Evolutionary conservation across 2,329 filamentous ascomycete genomes (phyloP).

Genomic region (Penicillium sp.): DNA sequence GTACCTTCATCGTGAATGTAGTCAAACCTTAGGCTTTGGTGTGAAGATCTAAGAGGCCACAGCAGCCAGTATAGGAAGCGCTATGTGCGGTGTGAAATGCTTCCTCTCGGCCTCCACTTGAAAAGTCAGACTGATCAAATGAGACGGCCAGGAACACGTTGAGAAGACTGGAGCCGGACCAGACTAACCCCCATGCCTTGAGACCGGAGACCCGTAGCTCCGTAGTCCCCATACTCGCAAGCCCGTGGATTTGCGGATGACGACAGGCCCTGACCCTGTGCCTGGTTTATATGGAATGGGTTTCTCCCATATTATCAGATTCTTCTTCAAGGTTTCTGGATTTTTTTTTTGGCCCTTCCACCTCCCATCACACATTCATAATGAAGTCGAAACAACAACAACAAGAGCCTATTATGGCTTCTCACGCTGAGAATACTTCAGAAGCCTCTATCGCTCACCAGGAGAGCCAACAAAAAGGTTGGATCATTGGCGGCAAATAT

Average conservation of each 20-base stretch:
- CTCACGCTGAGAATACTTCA: constrained; percentile 25
- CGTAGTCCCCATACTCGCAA: constrained; percentile 17
- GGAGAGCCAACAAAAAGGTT: constrained; percentile 13
- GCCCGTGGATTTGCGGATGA: constrained; percentile 21
- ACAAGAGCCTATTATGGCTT: constrained; percentile 21
- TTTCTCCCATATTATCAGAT: neutral
- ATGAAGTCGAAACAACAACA: constrained; percentile 25
- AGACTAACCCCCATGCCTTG: constrained; percentile 11
- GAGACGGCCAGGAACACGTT: neutral
- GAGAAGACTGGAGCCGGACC: constrained; percentile 2
- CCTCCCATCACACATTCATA: neutral
- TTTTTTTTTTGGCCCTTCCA: neutral
- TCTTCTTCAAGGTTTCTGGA: neutral
- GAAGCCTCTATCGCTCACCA: constrained; percentile 6
- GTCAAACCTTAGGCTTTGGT: neutral
- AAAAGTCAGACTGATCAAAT: constrained; percentile 4
- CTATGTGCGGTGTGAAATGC: neutral
- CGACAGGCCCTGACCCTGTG: constrained; percentile 6
- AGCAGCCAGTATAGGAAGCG: neutral
- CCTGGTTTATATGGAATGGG: constrained; percentile 4
- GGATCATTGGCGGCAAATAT: constrained; percentile 30
- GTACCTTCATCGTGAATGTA: too few species aligned
- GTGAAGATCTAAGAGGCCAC: neutral
- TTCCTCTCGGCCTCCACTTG: neutral
- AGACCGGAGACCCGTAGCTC: constrained; percentile 5